These are phyloP conservation scores for Melampsora americana DNA, from an alignment of 1,284 basidiomycete species.

Conservation along the genomic window DNA sequence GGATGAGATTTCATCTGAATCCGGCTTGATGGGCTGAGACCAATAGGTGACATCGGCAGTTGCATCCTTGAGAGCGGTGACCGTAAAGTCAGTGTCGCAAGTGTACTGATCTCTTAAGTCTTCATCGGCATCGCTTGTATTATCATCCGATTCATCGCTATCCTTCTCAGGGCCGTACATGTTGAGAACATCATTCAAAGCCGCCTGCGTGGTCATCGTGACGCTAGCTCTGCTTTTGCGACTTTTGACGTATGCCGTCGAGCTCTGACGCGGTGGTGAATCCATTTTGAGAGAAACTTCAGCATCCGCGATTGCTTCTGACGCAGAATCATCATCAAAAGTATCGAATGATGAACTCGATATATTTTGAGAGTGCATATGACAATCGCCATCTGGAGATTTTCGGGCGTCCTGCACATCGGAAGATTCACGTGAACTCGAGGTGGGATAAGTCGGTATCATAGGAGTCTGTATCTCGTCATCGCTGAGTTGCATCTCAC, in stretches of 20 bases:
- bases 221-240: conserved; percentile 34
- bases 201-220: conserved; percentile 40
- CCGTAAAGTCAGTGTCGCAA: conserved; percentile 25
- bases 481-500: conserved; percentile 42
- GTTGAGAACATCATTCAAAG: conserved; percentile 35
- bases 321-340: conserved; percentile 20
- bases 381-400: conserved; percentile 20
- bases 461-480: conserved; percentile 22
- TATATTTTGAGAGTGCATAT: conserved; percentile 10
- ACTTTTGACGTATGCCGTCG: conserved; percentile 25
- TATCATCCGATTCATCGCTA: conserved; percentile 43
- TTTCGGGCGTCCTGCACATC: not conserved
- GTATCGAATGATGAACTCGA: conserved; percentile 18
- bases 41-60: conserved; percentile 44
- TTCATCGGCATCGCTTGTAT: conserved; percentile 32
- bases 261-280: conserved; percentile 22
- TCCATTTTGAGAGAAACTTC: conserved; percentile 41
- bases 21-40: conserved; percentile 24
- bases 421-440: not conserved
- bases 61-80: conserved; percentile 26
- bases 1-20: not conserved
- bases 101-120: conserved; percentile 19
- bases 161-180: conserved; percentile 33
- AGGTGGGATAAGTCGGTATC: conserved; percentile 3
- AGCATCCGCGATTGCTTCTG: conserved; percentile 37